Base-by-base conservation (phyloP, 495 filamentous ascomycete species). In the Poronia punctata region DNA sequence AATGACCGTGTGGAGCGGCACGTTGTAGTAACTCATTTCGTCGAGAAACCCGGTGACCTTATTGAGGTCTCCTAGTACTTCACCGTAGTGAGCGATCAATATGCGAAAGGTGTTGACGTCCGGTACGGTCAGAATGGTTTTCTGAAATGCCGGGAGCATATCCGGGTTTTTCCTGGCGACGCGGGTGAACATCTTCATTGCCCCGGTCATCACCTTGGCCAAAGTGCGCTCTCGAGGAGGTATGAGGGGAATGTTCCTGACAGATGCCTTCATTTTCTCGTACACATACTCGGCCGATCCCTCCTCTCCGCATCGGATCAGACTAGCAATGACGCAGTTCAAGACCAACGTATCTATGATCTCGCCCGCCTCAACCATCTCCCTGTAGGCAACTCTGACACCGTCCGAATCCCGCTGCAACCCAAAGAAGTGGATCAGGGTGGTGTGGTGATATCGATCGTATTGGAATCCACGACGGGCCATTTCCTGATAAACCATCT, bases 291-390 rank as follows among this genome's bases (percentile, higher is more conserved):
- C 79, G 2, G 88, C 93, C 1, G 81, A 80, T 17, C 65, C 59
- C 3, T 75, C 64, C 49, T 97, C 86, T 20, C 81, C 79, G 2
- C 79, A 75, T 40, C 74, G 70, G 26, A 97, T 65, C 16, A 97
- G 73, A 2, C 88, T 80, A 2, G 77, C 69, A 42, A 95, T 84
- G 49, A 96, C 71, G 43, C 82, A 83, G 54, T 96, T 96, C 52
- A 96, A 66, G 9, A 86, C 84, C 4, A 82, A 74, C 0, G 87
- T 92, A 59, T 97, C 89, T 21, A 98, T 80, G 11, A 95, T 76
- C 54, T 95, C 84, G 23, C 88, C 88, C 1, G 76, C 75, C 29
- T 82, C 64, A 20, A 95, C 82, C 55, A 94, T 80, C 5, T 82
- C 74, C 22, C 76, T 66, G 52, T 93, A 98, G 1, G 82, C 77